Evolutionary conservation across 305 asterid species (phyloP).

Genomic region (Fraxinus greggii): DNA sequence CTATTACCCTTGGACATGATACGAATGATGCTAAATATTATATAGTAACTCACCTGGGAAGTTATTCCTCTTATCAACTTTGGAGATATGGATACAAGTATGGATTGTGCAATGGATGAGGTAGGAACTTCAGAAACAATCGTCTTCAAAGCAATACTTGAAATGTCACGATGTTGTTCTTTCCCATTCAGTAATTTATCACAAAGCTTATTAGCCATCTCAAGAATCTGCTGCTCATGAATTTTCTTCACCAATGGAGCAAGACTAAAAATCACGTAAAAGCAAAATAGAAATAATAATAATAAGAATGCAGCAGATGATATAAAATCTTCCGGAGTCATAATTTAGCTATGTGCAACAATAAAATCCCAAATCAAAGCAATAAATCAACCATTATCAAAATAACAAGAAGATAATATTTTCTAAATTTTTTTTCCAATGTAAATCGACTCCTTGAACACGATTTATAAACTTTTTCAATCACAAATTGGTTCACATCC

Average conservation of each 20-base stretch:
- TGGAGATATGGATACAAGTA: conserved; percentile 78
- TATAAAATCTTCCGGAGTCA: neutral
- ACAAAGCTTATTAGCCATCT: conserved; percentile 87
- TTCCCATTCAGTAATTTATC: conserved; percentile 92
- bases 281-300: conserved; percentile 14
- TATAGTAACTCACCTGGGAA: conserved; percentile 33
- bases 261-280: conserved; percentile 52
- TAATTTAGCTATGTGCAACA: conserved; percentile 19
- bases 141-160: conserved; percentile 98
- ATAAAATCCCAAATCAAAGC: conserved; percentile 4
- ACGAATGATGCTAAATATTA: conserved; percentile 2
- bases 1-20: neutral
- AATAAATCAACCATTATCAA: conserved; percentile 11
- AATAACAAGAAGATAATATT: conserved; percentile 1
- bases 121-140: conserved; percentile 95
- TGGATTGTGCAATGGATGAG: conserved; percentile 62
- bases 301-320: conserved; percentile 16
- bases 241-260: conserved; percentile 96
- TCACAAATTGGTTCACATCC: neutral
- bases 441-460: conserved; percentile 2
- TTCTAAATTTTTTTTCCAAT: neutral
- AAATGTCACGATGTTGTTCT: conserved; percentile 91
- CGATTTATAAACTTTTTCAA: neutral
- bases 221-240: conserved; percentile 77
- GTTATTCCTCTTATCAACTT: conserved; percentile 84